Percentiles rank a stretch among this genome's conserved stretches.
phyloP scores from a whole-genome alignment of 495 filamentous ascomycete genomes.

The Daldinia caldariorum region DNA sequence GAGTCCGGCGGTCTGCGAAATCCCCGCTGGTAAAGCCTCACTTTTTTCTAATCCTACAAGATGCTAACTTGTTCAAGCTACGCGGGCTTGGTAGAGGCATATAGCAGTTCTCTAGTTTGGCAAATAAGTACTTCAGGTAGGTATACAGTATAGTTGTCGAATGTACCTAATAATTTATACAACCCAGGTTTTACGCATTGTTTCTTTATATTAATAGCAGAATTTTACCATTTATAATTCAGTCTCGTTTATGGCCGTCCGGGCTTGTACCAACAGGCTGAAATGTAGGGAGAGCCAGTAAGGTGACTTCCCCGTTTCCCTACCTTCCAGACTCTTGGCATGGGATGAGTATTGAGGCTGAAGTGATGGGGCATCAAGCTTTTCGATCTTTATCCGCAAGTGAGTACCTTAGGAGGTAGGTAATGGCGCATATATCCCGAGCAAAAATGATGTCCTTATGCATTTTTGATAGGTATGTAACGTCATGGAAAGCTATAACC shows the following conservation, averaged over 20 bases:
- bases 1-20: conserved; percentile 27
- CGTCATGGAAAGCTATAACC: conserved; percentile 7
- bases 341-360: conserved; percentile 42
- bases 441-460: conserved; percentile 1
- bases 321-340: conserved; percentile 44
- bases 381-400: conserved; percentile 34
- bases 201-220: conserved; percentile 17
- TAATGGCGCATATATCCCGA: conserved; percentile 13
- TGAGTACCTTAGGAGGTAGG: no score
- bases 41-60: conserved; percentile 6
- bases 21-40: conserved; percentile 19
- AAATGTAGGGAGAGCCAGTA: conserved; percentile 35
- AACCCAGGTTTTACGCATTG: conserved; percentile 10
- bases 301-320: conserved; percentile 31
- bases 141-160: no score
- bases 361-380: conserved; percentile 35
- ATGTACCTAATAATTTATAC: conserved; percentile 11
- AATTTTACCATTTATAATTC: conserved; percentile 8
- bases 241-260: conserved; percentile 35
- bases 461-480: conserved; percentile 7
- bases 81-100: no score
- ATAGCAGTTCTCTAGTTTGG: no score
- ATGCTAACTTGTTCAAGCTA: background rate
- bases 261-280: conserved; percentile 34
- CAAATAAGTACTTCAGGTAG: no score